Evolutionary conservation across 2,329 filamentous ascomycete genomes (phyloP).

Genomic region (Coleophoma cylindrospora): DNA sequence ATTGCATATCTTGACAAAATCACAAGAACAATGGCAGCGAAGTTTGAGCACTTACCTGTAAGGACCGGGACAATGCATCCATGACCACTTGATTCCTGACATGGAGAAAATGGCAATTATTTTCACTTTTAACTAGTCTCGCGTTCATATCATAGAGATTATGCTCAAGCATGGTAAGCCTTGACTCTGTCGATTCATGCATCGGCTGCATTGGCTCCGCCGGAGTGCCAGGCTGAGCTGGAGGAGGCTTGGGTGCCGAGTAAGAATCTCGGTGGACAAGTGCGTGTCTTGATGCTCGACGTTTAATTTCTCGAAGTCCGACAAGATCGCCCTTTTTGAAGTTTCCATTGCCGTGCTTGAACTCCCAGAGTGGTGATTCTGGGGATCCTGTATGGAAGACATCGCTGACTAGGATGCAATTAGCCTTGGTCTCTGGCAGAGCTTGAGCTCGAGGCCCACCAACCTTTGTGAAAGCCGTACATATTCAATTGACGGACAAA

Average conservation of each 20-base stretch:
- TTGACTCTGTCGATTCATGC: slow-evolving; percentile 71
- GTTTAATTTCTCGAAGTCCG: slow-evolving; percentile 90
- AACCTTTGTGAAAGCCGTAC: slow-evolving; percentile 99
- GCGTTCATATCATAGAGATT: slow-evolving; percentile 74
- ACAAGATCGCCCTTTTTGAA: slow-evolving; percentile 94
- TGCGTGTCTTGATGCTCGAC: slow-evolving; percentile 86
- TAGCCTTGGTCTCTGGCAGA: slow-evolving; percentile 7
- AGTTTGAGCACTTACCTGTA: slow-evolving; percentile 45
- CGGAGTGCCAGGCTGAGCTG: slow-evolving; percentile 78
- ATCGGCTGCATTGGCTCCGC: slow-evolving; percentile 69
- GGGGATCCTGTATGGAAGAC: slow-evolving; percentile 95
- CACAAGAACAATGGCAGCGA: not conserved
- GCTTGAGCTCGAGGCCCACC: slow-evolving; percentile 6
- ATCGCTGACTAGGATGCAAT: slow-evolving; percentile 71
- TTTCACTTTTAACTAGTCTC: slow-evolving; percentile 72
- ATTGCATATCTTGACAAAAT: not conserved
- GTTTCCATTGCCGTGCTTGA: slow-evolving; percentile 95
- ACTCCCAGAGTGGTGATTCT: slow-evolving; percentile 95
- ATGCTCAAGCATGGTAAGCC: slow-evolving; percentile 74
- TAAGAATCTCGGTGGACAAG: slow-evolving; percentile 91
- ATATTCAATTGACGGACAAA: slow-evolving; percentile 98
- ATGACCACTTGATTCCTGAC: slow-evolving; percentile 76
- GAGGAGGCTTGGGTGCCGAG: slow-evolving; percentile 66
- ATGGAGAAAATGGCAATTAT: slow-evolving; percentile 61
- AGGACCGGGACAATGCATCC: slow-evolving; percentile 71